Evolutionary conservation across 2,329 filamentous ascomycete species (phyloP).

Genomic region (Diaporthe destruens): DNA sequence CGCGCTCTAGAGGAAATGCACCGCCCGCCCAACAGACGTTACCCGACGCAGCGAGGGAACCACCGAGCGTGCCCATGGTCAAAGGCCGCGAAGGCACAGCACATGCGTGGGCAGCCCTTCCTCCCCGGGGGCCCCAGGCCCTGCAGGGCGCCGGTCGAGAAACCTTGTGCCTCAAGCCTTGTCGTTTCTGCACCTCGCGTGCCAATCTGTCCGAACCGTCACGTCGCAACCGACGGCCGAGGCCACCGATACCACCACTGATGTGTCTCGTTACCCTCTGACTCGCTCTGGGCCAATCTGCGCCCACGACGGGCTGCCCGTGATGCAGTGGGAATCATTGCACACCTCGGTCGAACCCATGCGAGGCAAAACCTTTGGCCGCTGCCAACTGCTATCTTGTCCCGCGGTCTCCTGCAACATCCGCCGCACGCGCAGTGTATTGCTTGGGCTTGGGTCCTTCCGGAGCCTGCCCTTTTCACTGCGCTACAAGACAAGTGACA

Average conservation of each 20-base stretch:
- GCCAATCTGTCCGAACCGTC: neutral
- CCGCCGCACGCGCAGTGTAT: neutral
- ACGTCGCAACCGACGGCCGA: conserved; percentile 6
- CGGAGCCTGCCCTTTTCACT: neutral
- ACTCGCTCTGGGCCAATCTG: neutral
- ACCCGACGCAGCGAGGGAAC: conserved; percentile 7
- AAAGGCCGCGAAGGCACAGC: neutral
- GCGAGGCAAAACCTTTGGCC: neutral
- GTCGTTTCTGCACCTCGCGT: neutral
- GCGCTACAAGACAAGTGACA: neutral
- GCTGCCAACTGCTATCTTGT: neutral
- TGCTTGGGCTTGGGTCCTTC: neutral
- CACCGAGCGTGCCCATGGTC: neutral
- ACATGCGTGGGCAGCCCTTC: neutral
- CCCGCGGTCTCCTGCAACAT: neutral
- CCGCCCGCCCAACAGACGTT: conserved; percentile 2
- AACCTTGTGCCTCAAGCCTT: conserved; percentile 8
- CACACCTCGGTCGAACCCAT: neutral
- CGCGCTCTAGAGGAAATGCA: neutral
- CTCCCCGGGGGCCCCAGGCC: neutral
- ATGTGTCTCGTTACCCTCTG: neutral
- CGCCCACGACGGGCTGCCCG: conserved; percentile 2
- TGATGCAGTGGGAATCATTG: neutral
- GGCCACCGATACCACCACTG: neutral
- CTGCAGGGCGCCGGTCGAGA: conserved; percentile 1